A percentile compares a stretch with the other conserved stretches of the same genome.
These are phyloP conservation scores for Starmerella bombi DNA, from an alignment of 805 yeast genomes.

Conservation along the genomic window DNA sequence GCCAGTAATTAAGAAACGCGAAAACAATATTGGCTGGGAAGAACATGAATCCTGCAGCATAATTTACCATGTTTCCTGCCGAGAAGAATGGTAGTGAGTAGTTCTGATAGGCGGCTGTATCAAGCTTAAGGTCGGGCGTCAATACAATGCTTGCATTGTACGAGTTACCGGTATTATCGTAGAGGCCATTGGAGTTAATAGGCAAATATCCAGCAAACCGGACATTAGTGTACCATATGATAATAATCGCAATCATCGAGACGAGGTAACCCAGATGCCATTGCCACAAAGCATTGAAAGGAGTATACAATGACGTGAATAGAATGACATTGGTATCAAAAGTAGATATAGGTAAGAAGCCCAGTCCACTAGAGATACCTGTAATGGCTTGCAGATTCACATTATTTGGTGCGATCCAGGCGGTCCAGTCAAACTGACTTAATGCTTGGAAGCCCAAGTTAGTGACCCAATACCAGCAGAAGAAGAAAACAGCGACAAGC, in stretches of 20 bases:
- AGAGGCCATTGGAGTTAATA: constrained; percentile 37
- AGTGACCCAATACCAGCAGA: constrained; percentile 53
- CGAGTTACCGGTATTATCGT: constrained; percentile 38
- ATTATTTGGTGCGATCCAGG: constrained; percentile 43
- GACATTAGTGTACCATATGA: constrained; percentile 32
- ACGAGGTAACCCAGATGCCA: constrained; percentile 36
- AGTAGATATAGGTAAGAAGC: constrained; percentile 38
- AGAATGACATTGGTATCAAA: constrained; percentile 36
- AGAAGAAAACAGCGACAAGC: constrained; percentile 31
- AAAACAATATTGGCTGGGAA: constrained; percentile 45
- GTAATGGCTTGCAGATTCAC: constrained; percentile 46
- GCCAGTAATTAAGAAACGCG: constrained; percentile 16
- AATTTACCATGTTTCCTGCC: constrained; percentile 47
- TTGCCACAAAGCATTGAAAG: constrained; percentile 30
- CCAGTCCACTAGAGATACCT: constrained; percentile 36
- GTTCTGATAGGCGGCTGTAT: constrained; percentile 35
- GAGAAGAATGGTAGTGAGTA: constrained; percentile 59
- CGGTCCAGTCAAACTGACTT: constrained; percentile 47
- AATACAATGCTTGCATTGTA: constrained; percentile 39
- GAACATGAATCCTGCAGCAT: constrained; percentile 44
- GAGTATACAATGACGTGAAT: constrained; percentile 28
- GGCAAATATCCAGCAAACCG: constrained; percentile 32
- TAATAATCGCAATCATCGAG: constrained; percentile 34
- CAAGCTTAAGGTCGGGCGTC: constrained; percentile 30
- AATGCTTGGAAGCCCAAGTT: constrained; percentile 50